Base-by-base conservation (phyloP, 768 basidiomycete genomes). In the Rhizopogon vesiculosus region DNA sequence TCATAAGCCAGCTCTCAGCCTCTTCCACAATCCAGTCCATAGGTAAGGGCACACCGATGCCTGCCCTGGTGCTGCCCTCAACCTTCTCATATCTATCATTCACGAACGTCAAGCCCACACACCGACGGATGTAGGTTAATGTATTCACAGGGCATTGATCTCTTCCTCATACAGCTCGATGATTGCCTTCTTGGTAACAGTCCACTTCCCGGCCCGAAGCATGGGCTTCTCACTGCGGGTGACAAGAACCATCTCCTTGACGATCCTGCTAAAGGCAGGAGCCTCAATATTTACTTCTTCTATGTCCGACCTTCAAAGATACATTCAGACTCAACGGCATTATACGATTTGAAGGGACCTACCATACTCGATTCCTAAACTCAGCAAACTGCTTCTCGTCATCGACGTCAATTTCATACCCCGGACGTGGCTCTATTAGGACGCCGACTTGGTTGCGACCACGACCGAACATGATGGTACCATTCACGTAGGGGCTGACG, bases 211-310 rank as follows among this genome's bases (percentile, higher is more conserved):
- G 0, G 78, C 66, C 18, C 74, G 74, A 16, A 72, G 66, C 42
- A 82, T 66, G 0, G 78, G 80, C 54, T 78, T 78, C 0, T 64
- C 68, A 33, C 73, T 61, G 3, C 69, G 64, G 0, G 79, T 69
- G 15, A 81, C 62, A 29, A 81, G 42, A 39, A 83, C 76, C 78
- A 82, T 78, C 60, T 83, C 77, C 59, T 77, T 78, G 65, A 76
- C 78, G 13, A 79, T 69, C n/a, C 73, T 67, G 53, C 75, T 77
- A 44, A 73, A 78, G 0, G 69, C 55, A 0, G 78, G 78, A 0
- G 73, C 71, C 2, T 61, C 61, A 18, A 57, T 63, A 59, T 79
- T 81, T 2, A 76, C 78, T 33, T 76, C 70, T 18, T 77, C 77
- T 1, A 78, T 69, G 10, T 64, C 57, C 1, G 64, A 66, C 72